Base-by-base conservation (phyloP, 2,329 filamentous ascomycete species). In the Cladobotryum mycophilum region DNA sequence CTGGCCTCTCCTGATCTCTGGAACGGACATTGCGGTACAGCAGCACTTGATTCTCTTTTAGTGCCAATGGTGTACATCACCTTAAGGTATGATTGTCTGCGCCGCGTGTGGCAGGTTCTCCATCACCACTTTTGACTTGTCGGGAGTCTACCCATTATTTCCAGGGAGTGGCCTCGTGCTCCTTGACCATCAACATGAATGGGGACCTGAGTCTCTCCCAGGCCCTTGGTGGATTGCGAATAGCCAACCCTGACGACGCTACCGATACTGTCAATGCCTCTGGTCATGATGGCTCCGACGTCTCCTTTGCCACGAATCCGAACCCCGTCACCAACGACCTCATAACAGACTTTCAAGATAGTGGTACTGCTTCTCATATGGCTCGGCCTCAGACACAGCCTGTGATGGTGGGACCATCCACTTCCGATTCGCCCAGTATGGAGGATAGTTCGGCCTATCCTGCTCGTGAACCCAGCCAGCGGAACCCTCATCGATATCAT, bases 131-230 rank as follows among this genome's bases (percentile, higher is more conserved):
- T 41, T 53, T 18, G 42, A 45, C 41, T 46, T 45, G 30, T 44
- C 41, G 51, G 51, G 51, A 47, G 51, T 51, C 44, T 48, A 42
- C 48, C 41, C 45, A 36, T 41, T 37, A 53, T 51, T 48, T 38
- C 43, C 47, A 51, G 45, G 48, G 51, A 50, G 51, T 48, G 41
- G n/a, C 46, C 40, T 42, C 22, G 38, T 53, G 51, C 51, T 52
- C 50, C 50, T 52, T 52, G 48, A 42, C 47, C 58, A 53, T 38
- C 62, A 78, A 66, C 69, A 96, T 96, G 90, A 89, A 90, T 74
- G 89, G 88, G 70, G 90, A 96, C 75, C 75, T 96, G 67, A 95
- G 88, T 71, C 82, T 97, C 59, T 93, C 90, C 65, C 88, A 91
- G 74, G 89, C 89, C 64, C 80, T 97, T 64, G 93, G 93, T 64